A percentile compares a stretch with the other conserved stretches of the same genome.
Conservation (phyloP, 768 basidiomycete genomes). For the Mycena leptocephala region DNA sequence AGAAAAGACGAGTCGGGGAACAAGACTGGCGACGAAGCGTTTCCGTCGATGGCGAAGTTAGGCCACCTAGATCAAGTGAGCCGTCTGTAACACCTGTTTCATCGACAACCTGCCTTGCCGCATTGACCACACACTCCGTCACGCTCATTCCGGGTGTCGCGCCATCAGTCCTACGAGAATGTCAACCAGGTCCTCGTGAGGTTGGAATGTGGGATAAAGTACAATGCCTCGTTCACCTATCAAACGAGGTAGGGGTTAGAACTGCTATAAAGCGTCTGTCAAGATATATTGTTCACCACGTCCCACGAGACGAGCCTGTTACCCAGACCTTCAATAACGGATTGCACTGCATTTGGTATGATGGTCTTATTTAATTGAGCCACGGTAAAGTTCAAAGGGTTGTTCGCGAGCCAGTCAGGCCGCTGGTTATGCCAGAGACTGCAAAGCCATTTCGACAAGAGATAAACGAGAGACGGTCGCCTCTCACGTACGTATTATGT, state of each 20-base stretch:
- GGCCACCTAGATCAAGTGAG: slow-evolving; percentile 29
- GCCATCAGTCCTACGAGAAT: slow-evolving; percentile 19
- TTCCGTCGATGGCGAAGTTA: slow-evolving; percentile 36
- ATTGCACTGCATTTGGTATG: slow-evolving; percentile 30
- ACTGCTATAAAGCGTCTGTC: too few relatives aligned
- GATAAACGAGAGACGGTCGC: neutral
- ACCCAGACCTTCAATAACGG: slow-evolving; percentile 33
- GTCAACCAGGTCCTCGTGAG: neutral
- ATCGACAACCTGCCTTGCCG: slow-evolving; percentile 12
- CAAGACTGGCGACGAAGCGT: slow-evolving; percentile 32
- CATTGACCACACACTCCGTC: slow-evolving; percentile 36
- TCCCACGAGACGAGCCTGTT: slow-evolving; percentile 32
- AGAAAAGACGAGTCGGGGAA: slow-evolving; percentile 34
- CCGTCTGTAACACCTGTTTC: neutral
- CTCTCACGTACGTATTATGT: slow-evolving; percentile 32
- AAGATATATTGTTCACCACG: too few relatives aligned
- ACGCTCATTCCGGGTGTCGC: slow-evolving; percentile 27
- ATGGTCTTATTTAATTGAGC: slow-evolving; percentile 32
- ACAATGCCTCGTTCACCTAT: slow-evolving; percentile 36
- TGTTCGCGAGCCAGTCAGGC: slow-evolving; percentile 35
- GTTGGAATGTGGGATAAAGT: neutral
- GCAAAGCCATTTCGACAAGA: neutral
- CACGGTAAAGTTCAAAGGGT: slow-evolving; percentile 34
- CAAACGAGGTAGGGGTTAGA: too few relatives aligned
- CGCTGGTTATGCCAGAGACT: slow-evolving; percentile 36